Base-by-base conservation (phyloP, 106 monocot species). In the Gastrodia elata region DNA sequence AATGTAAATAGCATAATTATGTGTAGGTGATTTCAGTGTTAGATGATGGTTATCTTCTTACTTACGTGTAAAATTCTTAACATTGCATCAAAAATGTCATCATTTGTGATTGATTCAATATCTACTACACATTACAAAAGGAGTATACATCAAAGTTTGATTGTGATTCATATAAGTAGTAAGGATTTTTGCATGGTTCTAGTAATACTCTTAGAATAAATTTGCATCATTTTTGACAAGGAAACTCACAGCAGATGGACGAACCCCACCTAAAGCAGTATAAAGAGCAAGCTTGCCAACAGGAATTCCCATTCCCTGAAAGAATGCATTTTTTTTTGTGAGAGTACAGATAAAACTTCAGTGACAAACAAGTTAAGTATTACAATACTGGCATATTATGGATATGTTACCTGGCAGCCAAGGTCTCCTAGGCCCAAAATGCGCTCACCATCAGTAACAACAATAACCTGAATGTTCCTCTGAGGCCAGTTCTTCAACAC, bases 361-460 rank as follows among this genome's bases (percentile, higher is more conserved):
- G 14, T 9, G 61, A 61, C 14, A 13, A 61, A 61, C 32, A 11
- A 32, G 30, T 32, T 10, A 3, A 52, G 64, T 43, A 65, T 24
- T 69, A 43, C n/a, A n/a, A n/a, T n/a, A n/a, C n/a, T 16, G 34
- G 68, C 35, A 38, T 11, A 48, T 36, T 35, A 64, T 16, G 13
- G 18, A 36, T 59, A 56, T 39, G 3, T 71, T 49, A 97, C 97
- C 86, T 97, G 92, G 76, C 96, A 97, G 0, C 96, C 96, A 75
- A 97, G 90, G 83, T 97, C 96, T 57, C 96, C 96, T 37, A 96
- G 96, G 37, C 96, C 96, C 43, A 96, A 77, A 81, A 96, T 96
- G 10, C 95, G 83, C 70, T 92, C 96, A 71, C 96, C 96, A 80
- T 97, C 92, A 42, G 96, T 97, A 24, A 97, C 96, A 28, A 97